Evolutionary conservation across 306 rosid species (phyloP).

Genomic region (Pueraria montana): DNA sequence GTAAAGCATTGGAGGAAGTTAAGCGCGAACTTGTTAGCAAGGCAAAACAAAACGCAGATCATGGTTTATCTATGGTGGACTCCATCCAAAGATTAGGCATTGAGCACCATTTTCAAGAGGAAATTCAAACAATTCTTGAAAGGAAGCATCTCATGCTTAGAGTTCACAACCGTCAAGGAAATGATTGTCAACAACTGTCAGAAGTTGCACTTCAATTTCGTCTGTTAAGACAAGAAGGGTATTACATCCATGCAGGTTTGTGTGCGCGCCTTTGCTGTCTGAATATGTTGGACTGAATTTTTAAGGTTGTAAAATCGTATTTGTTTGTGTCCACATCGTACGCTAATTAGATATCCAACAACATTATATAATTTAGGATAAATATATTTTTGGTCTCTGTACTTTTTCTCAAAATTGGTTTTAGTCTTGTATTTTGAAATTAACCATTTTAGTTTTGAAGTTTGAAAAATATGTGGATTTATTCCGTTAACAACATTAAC

Average conservation of each 20-base stretch:
- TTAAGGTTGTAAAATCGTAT: too few relatives aligned
- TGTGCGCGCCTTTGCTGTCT: neutral
- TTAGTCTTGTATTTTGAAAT: too few relatives aligned
- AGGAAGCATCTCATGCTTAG: slow-evolving; percentile 7
- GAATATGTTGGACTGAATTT: neutral
- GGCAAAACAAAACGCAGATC: too few relatives aligned
- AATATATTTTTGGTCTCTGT: too few relatives aligned
- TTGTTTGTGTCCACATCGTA: too few relatives aligned
- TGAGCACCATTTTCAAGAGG: slow-evolving; percentile 53
- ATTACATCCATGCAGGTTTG: slow-evolving; percentile 49
- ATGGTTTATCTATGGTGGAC: slow-evolving; percentile 52
- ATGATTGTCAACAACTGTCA: slow-evolving; percentile 32
- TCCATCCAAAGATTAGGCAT: slow-evolving; percentile 59
- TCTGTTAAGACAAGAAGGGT: slow-evolving; percentile 59
- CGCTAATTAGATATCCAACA: too few relatives aligned
- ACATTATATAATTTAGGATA: too few relatives aligned
- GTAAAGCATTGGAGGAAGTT: slow-evolving; percentile 45
- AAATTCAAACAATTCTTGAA: slow-evolving; percentile 47
- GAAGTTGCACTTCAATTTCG: slow-evolving; percentile 58
- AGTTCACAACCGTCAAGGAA: neutral
- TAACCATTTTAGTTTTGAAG: too few relatives aligned
- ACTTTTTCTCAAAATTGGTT: too few relatives aligned
- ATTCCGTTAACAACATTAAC: too few relatives aligned
- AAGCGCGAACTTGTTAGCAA: slow-evolving; percentile 28
- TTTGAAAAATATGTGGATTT: too few relatives aligned